phyloP scores from a whole-genome alignment of 371 early-diverging fungal genomes.

The Mucor velutinosus region DNA sequence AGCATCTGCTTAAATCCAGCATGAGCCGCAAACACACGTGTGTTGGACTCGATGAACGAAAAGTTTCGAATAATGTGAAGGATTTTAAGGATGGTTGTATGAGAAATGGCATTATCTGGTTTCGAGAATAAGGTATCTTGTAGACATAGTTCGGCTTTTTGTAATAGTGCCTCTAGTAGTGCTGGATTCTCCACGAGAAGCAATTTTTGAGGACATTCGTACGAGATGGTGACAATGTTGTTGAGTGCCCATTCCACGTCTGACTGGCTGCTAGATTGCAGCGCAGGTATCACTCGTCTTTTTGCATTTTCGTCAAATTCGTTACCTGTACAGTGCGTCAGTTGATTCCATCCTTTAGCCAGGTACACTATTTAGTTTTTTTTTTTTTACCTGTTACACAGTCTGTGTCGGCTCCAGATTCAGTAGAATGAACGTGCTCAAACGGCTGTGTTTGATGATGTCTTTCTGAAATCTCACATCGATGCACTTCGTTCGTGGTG shows the following conservation, averaged over 20 bases:
- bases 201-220: constrained; percentile 61
- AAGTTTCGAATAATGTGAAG: constrained; percentile 77
- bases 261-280: constrained; percentile 73
- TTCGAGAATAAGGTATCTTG: constrained; percentile 15
- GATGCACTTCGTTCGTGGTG: constrained; percentile 11
- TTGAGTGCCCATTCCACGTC: constrained; percentile 89
- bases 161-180: constrained; percentile 63
- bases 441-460: constrained; percentile 43
- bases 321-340: constrained; percentile 18
- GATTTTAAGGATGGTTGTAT: constrained; percentile 57
- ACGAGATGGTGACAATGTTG: constrained; percentile 76
- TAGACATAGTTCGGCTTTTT: constrained; percentile 60
- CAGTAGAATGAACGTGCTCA: constrained; percentile 38
- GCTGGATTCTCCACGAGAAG: constrained; percentile 68
- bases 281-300: constrained; percentile 69
- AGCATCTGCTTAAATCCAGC: constrained; percentile 53
- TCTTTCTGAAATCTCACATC: constrained; percentile 28
- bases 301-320: constrained; percentile 53
- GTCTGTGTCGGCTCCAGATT: constrained; percentile 19
- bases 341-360: neutral
- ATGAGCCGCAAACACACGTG: constrained; percentile 50
- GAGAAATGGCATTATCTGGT: neutral
- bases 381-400: constrained; percentile 27
- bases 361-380: neutral
- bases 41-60: constrained; percentile 69